Percentiles rank a stretch among this genome's conserved stretches.
Evolutionary conservation across 192 early-diverging fungal genomes (phyloP).

Genomic region (Powellomyces hirtus): DNA sequence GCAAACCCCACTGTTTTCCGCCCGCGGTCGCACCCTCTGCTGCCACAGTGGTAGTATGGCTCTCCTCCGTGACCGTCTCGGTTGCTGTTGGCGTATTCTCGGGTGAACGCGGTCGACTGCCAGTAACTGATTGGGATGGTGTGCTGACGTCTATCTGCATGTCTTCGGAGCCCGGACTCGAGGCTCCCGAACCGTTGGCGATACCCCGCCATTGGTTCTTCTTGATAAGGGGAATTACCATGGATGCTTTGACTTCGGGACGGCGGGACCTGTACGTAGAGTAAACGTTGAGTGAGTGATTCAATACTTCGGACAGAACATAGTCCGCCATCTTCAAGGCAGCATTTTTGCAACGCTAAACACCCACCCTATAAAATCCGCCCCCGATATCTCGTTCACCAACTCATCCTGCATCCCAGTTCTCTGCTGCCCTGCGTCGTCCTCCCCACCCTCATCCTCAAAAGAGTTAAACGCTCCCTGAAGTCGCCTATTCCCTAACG

Average conservation of each 20-base stretch:
- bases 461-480: neutral
- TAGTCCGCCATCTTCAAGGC: too few relatives aligned
- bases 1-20: conserved; percentile 26
- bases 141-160: neutral
- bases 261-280: neutral
- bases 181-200: neutral
- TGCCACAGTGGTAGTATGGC: too few relatives aligned
- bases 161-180: neutral
- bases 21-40: too few relatives aligned
- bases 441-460: neutral
- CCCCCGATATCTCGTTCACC: neutral
- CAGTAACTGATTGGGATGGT: too few relatives aligned
- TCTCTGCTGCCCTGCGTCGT: neutral
- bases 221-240: conserved; percentile 42
- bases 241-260: neutral
- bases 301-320: too few relatives aligned
- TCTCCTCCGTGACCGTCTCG: too few relatives aligned
- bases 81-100: too few relatives aligned
- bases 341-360: too few relatives aligned
- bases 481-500: too few relatives aligned
- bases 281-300: neutral
- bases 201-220: conserved; percentile 33
- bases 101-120: too few relatives aligned
- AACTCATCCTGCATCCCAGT: neutral
- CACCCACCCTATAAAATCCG: neutral